These are phyloP conservation scores for Candida xiaguanensis DNA, from an alignment of 805 yeast genomes.

Conservation along the genomic window DNA sequence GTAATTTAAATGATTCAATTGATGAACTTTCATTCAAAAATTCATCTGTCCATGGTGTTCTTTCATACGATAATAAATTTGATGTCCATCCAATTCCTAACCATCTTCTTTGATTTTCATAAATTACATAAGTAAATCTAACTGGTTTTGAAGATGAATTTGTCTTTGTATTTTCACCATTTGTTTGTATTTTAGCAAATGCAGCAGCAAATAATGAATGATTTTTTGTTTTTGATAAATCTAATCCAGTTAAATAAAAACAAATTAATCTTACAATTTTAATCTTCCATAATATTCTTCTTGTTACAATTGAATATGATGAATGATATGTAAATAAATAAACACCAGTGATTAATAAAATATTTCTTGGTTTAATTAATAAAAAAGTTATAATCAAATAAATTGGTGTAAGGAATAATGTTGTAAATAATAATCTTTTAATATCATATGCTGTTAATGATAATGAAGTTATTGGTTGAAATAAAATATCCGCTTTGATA, in stretches of 20 bases:
- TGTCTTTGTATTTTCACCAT: slow-evolving; percentile 14
- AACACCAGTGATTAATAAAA: slow-evolving; percentile 56
- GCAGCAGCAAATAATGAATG: slow-evolving; percentile 53
- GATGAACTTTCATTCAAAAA: slow-evolving; percentile 81
- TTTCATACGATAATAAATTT: slow-evolving; percentile 83
- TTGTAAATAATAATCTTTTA: slow-evolving; percentile 75
- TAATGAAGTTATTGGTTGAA: slow-evolving; percentile 74
- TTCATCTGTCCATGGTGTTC: slow-evolving; percentile 97
- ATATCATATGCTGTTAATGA: slow-evolving; percentile 77
- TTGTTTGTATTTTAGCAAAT: slow-evolving; percentile 47
- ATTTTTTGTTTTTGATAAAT: slow-evolving; percentile 49
- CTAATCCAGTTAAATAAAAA: slow-evolving; percentile 85
- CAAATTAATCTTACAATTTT: slow-evolving; percentile 63
- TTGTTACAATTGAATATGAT: slow-evolving; percentile 74
- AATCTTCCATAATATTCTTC: slow-evolving; percentile 84
- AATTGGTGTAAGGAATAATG: slow-evolving; percentile 80
- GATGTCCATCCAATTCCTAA: slow-evolving; percentile 97
- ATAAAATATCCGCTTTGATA: slow-evolving; percentile 69
- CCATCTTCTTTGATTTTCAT: slow-evolving; percentile 96
- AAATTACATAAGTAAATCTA: slow-evolving; percentile 84
- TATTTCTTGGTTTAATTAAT: slow-evolving; percentile 64
- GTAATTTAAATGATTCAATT: slow-evolving; percentile 74
- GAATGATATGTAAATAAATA: slow-evolving; percentile 81
- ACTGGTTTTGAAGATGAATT: slow-evolving; percentile 43
- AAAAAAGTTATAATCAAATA: slow-evolving; percentile 69